These are phyloP conservation scores for Stephania yunnanensis DNA, from an alignment of 164 flowering plant species.

Conservation along the genomic window DNA sequence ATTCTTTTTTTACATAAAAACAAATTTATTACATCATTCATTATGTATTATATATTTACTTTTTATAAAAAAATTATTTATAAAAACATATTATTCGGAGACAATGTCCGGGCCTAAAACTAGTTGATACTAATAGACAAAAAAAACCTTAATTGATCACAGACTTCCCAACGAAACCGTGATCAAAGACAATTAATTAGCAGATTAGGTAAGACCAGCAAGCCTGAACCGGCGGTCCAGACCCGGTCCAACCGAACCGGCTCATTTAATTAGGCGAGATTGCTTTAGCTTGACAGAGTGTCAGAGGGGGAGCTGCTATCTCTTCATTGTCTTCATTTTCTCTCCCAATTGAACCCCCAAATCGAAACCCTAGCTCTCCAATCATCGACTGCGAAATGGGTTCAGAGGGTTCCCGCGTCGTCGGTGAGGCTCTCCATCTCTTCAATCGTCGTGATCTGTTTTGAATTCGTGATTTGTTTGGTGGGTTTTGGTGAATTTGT, in stretches of 20 bases:
- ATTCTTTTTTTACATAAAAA: too few relatives aligned
- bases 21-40: too few relatives aligned
- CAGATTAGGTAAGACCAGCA: background rate
- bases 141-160: too few relatives aligned
- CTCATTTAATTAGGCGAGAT: too few relatives aligned
- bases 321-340: background rate
- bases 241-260: background rate
- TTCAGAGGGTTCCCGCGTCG: conserved; percentile 40
- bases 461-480: background rate
- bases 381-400: conserved; percentile 24
- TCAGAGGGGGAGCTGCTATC: background rate
- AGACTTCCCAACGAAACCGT: too few relatives aligned
- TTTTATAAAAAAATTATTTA: too few relatives aligned
- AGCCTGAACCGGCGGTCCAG: background rate
- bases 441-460: background rate
- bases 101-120: too few relatives aligned
- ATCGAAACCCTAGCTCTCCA: conserved; percentile 13
- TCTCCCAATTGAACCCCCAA: too few relatives aligned
- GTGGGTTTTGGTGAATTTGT: background rate
- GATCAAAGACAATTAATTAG: background rate
- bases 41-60: too few relatives aligned
- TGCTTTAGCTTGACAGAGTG: background rate
- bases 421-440: conserved; percentile 25
- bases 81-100: too few relatives aligned
- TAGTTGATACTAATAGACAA: too few relatives aligned